phyloP scores from a whole-genome alignment of 2,329 filamentous ascomycete species.

The Arthroderma sp. region DNA sequence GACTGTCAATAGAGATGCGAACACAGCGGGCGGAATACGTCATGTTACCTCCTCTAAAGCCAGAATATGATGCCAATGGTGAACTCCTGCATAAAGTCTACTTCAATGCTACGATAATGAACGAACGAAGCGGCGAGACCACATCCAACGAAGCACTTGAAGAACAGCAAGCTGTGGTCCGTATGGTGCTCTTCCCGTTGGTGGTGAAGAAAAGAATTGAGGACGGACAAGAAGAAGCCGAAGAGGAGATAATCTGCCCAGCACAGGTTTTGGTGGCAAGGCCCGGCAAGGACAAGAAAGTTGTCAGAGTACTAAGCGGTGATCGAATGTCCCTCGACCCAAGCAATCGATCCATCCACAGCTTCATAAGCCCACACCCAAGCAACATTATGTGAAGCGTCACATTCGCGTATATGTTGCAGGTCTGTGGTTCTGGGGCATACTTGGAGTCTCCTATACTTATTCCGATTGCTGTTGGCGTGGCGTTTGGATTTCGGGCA shows the following conservation, averaged over 20 bases:
- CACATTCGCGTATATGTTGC: constrained; percentile 19
- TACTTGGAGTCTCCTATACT: too few relatives aligned
- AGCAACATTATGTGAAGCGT: constrained; percentile 32
- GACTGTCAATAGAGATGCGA: constrained; percentile 91
- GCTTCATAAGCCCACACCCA: constrained; percentile 31
- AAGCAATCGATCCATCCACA: constrained; percentile 26
- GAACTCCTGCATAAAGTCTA: constrained; percentile 75
- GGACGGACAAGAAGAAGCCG: constrained; percentile 61
- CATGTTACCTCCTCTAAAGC: constrained; percentile 90
- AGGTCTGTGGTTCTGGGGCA: too few relatives aligned
- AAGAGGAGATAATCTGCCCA: constrained; percentile 89
- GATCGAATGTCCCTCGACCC: constrained; percentile 31
- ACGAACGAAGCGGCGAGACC: constrained; percentile 65
- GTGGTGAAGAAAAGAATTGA: constrained; percentile 95
- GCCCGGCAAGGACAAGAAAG: constrained; percentile 31
- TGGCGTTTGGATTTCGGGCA: too few relatives aligned
- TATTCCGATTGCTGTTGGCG: too few relatives aligned
- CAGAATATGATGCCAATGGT: constrained; percentile 86
- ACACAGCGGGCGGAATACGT: constrained; percentile 94
- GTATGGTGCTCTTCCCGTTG: constrained; percentile 86
- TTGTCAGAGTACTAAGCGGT: constrained; percentile 26
- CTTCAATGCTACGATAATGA: constrained; percentile 92
- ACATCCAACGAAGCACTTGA: constrained; percentile 70
- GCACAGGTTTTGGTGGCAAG: constrained; percentile 77
- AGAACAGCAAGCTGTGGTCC: constrained; percentile 60